Percentiles rank a stretch among this genome's conserved stretches.
Evolutionary conservation across 225 moss, liverwort and hornwort genomes (phyloP).

Genomic region (Polytrichum commune): DNA sequence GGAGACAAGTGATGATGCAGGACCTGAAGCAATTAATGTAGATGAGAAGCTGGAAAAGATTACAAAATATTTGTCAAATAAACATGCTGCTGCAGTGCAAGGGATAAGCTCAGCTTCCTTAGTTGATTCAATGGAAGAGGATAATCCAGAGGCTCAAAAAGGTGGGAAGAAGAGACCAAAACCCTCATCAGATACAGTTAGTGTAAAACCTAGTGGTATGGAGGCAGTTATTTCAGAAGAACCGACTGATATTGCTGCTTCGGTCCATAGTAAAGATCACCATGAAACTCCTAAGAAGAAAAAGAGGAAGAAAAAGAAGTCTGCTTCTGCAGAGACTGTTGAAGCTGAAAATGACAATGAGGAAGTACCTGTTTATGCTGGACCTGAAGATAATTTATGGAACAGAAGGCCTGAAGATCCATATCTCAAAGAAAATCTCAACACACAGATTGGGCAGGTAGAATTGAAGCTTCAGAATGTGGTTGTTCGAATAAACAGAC

Average conservation of each 20-base stretch:
- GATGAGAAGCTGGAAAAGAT: neutral
- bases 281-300: slow-evolving; percentile 17
- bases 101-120: neutral
- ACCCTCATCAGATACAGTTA: neutral
- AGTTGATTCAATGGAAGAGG: neutral
- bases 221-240: slow-evolving; percentile 12
- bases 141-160: slow-evolving; percentile 5
- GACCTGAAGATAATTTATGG: slow-evolving; percentile 22
- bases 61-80: neutral
- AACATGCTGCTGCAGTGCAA: no score
- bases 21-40: neutral
- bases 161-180: slow-evolving; percentile 23
- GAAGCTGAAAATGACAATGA: slow-evolving; percentile 10
- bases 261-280: slow-evolving; percentile 6
- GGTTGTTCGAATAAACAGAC: slow-evolving; percentile 70
- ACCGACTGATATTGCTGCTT: slow-evolving; percentile 8
- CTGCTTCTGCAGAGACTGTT: slow-evolving; percentile 10
- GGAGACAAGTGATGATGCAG: neutral
- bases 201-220: slow-evolving; percentile 8
- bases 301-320: slow-evolving; percentile 26
- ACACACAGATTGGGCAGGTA: slow-evolving; percentile 28
- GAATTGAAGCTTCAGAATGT: slow-evolving; percentile 47
- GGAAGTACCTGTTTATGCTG: slow-evolving; percentile 5
- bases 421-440: slow-evolving; percentile 40
- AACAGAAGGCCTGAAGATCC: slow-evolving; percentile 32